These are phyloP conservation scores for Scleroderma citrinum DNA, from an alignment of 768 basidiomycete species.

Conservation along the genomic window DNA sequence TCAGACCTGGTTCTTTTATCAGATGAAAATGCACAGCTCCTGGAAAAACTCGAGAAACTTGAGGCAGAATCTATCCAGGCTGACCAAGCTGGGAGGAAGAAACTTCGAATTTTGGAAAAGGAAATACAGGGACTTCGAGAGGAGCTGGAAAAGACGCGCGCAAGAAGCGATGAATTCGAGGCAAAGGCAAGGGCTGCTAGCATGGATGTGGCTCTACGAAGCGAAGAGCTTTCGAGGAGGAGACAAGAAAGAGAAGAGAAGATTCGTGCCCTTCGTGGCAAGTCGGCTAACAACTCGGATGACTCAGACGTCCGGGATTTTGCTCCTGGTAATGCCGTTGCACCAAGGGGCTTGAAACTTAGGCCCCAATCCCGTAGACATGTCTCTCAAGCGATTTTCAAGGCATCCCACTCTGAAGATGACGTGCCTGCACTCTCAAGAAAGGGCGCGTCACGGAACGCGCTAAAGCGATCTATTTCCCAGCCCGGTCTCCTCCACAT, in stretches of 20 bases:
- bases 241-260: constrained; percentile 43
- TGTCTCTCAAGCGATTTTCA: constrained; percentile 21
- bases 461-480: constrained; percentile 21
- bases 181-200: constrained; percentile 47
- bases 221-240: constrained; percentile 27
- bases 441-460: constrained; percentile 14
- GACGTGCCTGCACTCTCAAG: constrained; percentile 12
- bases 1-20: constrained; percentile 65
- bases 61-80: constrained; percentile 63
- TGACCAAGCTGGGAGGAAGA: constrained; percentile 62
- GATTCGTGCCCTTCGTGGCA: constrained; percentile 46
- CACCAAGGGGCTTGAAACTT: constrained; percentile 8
- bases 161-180: constrained; percentile 65
- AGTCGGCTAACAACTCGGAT: constrained; percentile 25
- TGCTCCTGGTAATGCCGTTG: constrained; percentile 48
- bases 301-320: constrained; percentile 45
- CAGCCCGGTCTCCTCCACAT: constrained; percentile 16
- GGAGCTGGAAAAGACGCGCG: constrained; percentile 73
- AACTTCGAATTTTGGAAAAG: constrained; percentile 67
- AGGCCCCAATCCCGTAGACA: constrained; percentile 22
- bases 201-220: constrained; percentile 16
- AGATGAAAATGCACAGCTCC: constrained; percentile 79
- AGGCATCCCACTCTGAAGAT: constrained; percentile 7
- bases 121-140: constrained; percentile 72
- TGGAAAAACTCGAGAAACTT: constrained; percentile 67